These are phyloP conservation scores for Crithidia expoeki DNA, from an alignment of 208 protist species.

Conservation along the genomic window DNA sequence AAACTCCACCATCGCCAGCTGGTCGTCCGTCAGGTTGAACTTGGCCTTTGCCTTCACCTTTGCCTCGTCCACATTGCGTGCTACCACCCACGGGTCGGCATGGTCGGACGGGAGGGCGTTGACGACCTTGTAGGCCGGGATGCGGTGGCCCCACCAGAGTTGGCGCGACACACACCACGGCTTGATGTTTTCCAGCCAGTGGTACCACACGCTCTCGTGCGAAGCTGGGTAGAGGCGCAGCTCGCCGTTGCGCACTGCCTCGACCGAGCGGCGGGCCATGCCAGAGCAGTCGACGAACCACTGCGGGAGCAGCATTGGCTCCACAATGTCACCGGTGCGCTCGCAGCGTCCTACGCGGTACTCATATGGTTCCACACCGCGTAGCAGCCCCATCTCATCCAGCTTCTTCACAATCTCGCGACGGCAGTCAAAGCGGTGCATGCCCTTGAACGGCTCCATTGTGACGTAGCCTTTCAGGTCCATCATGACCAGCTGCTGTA, in stretches of 20 bases:
- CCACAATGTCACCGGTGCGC: constrained; percentile 98
- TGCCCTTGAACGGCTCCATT: constrained; percentile 93
- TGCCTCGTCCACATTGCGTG: constrained; percentile 94
- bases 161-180: constrained; percentile 99
- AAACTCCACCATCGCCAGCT: constrained; percentile 61
- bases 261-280: constrained; percentile 85
- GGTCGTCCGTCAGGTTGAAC: constrained; percentile 76
- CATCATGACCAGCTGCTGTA: constrained; percentile 96
- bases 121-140: constrained; percentile 97
- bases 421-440: constrained; percentile 96
- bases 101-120: constrained; percentile 32
- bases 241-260: constrained; percentile 87
- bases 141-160: constrained; percentile 99
- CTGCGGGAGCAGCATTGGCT: constrained; percentile 99
- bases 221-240: constrained; percentile 94
- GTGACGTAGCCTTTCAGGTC: constrained; percentile 96
- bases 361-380: constrained; percentile 91
- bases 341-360: constrained; percentile 97
- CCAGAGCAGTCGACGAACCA: constrained; percentile 98
- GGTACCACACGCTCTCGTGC: constrained; percentile 95
- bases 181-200: constrained; percentile 97
- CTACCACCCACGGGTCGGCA: constrained; percentile 94
- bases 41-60: constrained; percentile 80
- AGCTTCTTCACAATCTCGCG: constrained; percentile 91
- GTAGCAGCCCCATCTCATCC: constrained; percentile 91